These are phyloP conservation scores for Pythium aquatile DNA, from an alignment of 352 stramenopile species.

Conservation along the genomic window DNA sequence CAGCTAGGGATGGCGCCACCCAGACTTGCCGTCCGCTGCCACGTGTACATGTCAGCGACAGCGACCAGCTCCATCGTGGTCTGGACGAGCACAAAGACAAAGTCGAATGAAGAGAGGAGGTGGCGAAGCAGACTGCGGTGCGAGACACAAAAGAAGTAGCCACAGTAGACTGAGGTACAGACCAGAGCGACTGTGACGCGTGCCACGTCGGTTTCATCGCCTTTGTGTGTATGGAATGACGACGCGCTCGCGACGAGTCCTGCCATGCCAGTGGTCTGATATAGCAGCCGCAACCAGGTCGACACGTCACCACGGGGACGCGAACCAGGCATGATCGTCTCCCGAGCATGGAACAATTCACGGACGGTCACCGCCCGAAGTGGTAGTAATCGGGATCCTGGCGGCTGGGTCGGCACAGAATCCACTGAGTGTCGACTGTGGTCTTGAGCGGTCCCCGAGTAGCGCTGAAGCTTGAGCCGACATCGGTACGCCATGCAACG, in stretches of 20 bases:
- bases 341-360: background rate
- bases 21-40: background rate
- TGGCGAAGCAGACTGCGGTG: background rate
- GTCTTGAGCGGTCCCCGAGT: background rate
- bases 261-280: background rate
- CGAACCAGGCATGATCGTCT: background rate
- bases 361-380: background rate
- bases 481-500: constrained; percentile 1
- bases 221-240: background rate
- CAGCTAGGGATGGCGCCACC: background rate
- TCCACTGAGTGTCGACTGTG: background rate
- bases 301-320: background rate
- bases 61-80: background rate
- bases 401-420: background rate
- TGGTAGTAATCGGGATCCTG: background rate
- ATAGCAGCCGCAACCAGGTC: background rate
- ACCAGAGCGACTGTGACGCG: background rate
- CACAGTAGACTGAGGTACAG: background rate
- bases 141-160: background rate
- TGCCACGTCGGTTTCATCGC: background rate
- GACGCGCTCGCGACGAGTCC: background rate
- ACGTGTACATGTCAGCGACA: background rate
- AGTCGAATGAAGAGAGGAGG: background rate
- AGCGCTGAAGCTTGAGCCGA: constrained; percentile 1
- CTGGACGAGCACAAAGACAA: background rate